Conservation (phyloP, 352 stramenopile species). For the Blastocystis sp. region DNA sequence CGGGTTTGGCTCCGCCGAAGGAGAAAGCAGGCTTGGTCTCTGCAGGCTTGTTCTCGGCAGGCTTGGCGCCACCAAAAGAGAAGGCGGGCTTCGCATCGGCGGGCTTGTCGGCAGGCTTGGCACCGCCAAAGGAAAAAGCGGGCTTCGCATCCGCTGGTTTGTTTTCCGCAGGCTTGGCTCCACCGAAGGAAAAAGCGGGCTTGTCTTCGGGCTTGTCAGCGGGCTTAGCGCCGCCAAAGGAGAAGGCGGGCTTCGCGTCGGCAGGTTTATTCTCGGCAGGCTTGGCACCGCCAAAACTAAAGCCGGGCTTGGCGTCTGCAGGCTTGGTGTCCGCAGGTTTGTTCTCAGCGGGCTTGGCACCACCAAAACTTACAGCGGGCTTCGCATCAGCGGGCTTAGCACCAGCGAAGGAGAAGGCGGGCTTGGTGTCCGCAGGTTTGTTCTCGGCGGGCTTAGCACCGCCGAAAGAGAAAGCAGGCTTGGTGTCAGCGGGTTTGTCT, state of each 20-base stretch:
- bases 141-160: slow-evolving; percentile 5
- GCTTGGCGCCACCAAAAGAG: not conserved
- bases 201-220: not conserved
- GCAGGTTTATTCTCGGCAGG: not conserved
- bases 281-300: not conserved
- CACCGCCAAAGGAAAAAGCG: not conserved
- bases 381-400: not conserved
- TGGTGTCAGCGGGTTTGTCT: not conserved
- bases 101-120: not conserved
- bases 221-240: not conserved
- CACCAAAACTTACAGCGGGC: not conserved
- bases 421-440: not conserved
- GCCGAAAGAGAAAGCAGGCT: not conserved
- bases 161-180: not conserved
- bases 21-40: not conserved
- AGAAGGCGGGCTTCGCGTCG: not conserved
- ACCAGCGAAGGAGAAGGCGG: not conserved
- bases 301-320: too few species aligned
- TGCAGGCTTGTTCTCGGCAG: not conserved
- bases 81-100: not conserved
- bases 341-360: not conserved
- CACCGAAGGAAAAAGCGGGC: not conserved
- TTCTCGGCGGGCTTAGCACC: slow-evolving; percentile 1
- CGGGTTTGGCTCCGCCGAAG: not conserved
- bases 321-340: too few species aligned